phyloP scores from a whole-genome alignment of 257 asterid genomes.

The Solanum tacnaense region DNA sequence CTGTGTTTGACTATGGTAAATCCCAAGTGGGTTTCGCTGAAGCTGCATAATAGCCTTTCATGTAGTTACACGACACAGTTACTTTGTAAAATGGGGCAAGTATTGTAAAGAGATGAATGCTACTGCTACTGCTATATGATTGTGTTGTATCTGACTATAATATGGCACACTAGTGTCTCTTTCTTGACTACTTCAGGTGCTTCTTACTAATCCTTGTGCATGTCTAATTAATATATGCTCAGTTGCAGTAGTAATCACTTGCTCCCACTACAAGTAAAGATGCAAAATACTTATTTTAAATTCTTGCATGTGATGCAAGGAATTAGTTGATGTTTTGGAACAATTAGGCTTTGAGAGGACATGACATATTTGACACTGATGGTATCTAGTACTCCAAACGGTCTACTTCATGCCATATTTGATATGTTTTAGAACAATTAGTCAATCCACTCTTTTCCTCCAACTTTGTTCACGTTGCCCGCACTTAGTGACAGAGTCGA shows the following conservation, averaged over 20 bases:
- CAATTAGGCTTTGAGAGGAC: not conserved
- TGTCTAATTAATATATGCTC: not conserved
- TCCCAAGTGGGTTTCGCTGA: constrained; percentile 83
- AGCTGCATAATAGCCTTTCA: constrained; percentile 36
- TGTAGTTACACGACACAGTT: not conserved
- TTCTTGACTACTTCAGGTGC: not conserved
- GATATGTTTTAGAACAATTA: not conserved
- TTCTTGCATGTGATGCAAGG: not conserved
- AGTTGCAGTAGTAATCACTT: not conserved
- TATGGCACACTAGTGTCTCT: not conserved
- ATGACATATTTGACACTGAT: not conserved
- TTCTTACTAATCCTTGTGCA: not conserved
- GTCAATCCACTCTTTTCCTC: not conserved
- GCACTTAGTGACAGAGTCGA: not conserved
- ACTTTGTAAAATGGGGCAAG: not conserved
- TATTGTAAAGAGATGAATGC: not conserved
- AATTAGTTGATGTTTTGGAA: not conserved
- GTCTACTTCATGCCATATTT: not conserved
- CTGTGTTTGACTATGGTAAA: constrained; percentile 80
- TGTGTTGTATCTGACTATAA: not conserved
- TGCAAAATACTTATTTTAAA: not conserved
- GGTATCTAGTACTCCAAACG: not conserved
- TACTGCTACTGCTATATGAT: not conserved
- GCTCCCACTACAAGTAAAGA: not conserved
- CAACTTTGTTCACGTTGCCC: not conserved